Conservation (phyloP, 257 asterid species). For the Solanum medicagineum region DNA sequence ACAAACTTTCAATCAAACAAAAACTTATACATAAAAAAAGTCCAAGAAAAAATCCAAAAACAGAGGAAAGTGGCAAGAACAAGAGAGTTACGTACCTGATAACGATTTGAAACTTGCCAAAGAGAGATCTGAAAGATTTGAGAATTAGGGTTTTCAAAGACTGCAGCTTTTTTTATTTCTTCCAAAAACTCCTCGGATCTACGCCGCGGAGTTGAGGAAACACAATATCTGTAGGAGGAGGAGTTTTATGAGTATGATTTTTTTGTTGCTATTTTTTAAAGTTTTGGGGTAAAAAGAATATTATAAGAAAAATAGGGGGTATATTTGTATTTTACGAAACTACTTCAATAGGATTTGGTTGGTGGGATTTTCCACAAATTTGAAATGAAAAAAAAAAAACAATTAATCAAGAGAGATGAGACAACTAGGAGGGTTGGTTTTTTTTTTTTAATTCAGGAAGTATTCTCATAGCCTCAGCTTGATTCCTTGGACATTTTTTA, state of each 20-base stretch:
- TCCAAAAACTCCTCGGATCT: slow-evolving; percentile 15
- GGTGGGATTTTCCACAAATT: too few species aligned
- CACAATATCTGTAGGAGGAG: not conserved
- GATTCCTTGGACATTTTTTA: too few species aligned
- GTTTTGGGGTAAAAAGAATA: not conserved
- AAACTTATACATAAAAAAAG: not conserved
- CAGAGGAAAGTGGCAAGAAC: not conserved
- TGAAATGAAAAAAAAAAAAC: too few species aligned
- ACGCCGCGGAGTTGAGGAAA: slow-evolving; percentile 9
- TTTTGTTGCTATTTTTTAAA: not conserved
- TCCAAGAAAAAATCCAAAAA: not conserved
- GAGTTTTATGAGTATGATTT: not conserved
- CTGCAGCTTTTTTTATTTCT: not conserved
- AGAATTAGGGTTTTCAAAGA: not conserved
- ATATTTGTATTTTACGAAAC: not conserved
- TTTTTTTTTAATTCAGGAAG: too few species aligned
- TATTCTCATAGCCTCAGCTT: too few species aligned
- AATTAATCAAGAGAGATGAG: too few species aligned
- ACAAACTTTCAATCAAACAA: not conserved
- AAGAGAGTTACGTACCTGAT: slow-evolving; percentile 1
- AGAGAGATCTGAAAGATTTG: slow-evolving; percentile 1
- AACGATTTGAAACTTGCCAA: not conserved
- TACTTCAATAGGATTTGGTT: not conserved
- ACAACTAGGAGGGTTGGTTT: too few species aligned
- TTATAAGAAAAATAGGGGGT: not conserved